Evolutionary conservation across 345 rosid species (phyloP).

Genomic region (Citrus hindsii): DNA sequence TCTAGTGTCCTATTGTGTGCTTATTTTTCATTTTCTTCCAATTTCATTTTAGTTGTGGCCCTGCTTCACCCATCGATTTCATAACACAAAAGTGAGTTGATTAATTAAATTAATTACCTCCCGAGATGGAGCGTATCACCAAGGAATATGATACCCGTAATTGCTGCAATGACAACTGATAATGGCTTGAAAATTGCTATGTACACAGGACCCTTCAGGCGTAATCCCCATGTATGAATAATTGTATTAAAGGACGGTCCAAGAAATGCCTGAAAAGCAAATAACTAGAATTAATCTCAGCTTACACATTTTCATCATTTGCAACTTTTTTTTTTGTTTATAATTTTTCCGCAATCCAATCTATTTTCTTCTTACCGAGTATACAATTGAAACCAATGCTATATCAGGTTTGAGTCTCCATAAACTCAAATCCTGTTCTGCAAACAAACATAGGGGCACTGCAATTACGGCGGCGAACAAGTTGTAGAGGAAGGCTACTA

Average conservation of each 20-base stretch:
- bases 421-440: slow-evolving; percentile 29
- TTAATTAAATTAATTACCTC: slow-evolving; percentile 14
- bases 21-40: too few species aligned
- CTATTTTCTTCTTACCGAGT: slow-evolving; percentile 28
- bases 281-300: not conserved
- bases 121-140: slow-evolving; percentile 41
- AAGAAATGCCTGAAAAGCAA: slow-evolving; percentile 17
- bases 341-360: not conserved
- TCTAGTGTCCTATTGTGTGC: accelerated
- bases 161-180: slow-evolving; percentile 37
- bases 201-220: slow-evolving; percentile 42
- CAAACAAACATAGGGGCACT: slow-evolving; percentile 31
- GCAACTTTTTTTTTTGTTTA: not conserved
- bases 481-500: slow-evolving; percentile 26
- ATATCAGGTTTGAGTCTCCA: slow-evolving; percentile 36
- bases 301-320: not conserved
- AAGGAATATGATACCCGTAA: slow-evolving; percentile 31
- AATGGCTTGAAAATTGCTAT: slow-evolving; percentile 39
- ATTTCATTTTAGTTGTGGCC: too few species aligned
- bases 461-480: slow-evolving; percentile 29
- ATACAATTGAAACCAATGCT: slow-evolving; percentile 26
- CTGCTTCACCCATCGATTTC: too few species aligned
- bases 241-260: slow-evolving; percentile 6
- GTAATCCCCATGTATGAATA: slow-evolving; percentile 36
- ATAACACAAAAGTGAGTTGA: not conserved